A percentile compares a stretch with the other conserved stretches of the same genome.
phyloP scores from a whole-genome alignment of 2,329 filamentous ascomycete genomes.

The Botrytis galanthina region DNA sequence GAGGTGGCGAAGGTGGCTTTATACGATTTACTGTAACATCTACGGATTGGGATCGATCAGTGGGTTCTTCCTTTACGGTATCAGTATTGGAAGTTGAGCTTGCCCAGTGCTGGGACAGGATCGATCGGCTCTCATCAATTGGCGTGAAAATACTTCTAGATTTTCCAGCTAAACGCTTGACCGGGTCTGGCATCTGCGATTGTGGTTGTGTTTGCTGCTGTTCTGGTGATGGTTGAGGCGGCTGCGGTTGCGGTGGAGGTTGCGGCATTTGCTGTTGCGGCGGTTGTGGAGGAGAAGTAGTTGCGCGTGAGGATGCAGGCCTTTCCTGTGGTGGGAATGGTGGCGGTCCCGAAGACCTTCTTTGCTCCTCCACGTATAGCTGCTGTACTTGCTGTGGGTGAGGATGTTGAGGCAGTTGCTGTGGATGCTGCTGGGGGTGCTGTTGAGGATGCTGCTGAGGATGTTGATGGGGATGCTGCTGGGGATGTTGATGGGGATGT shows the following conservation, averaged over 20 bases:
- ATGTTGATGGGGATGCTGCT: slow-evolving; percentile 32
- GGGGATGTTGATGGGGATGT: slow-evolving; percentile 35
- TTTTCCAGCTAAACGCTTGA: slow-evolving; percentile 51
- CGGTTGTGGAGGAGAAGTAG: slow-evolving; percentile 57
- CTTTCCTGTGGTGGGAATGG: slow-evolving; percentile 61
- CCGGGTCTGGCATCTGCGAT: slow-evolving; percentile 49
- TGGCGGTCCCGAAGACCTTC: slow-evolving; percentile 70
- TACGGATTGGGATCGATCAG: slow-evolving; percentile 60
- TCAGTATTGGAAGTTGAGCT: slow-evolving; percentile 53
- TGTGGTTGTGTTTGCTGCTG: slow-evolving; percentile 50
- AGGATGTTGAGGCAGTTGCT: slow-evolving; percentile 44
- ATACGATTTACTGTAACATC: slow-evolving; percentile 57
- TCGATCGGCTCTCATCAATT: slow-evolving; percentile 87
- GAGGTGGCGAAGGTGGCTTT: slow-evolving; percentile 55
- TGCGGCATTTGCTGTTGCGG: slow-evolving; percentile 55
- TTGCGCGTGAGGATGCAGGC: slow-evolving; percentile 46
- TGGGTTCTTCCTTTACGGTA: slow-evolving; percentile 31
- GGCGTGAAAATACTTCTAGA: slow-evolving; percentile 88
- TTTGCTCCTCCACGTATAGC: slow-evolving; percentile 72
- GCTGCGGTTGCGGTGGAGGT: slow-evolving; percentile 44
- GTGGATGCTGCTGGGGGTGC: slow-evolving; percentile 29
- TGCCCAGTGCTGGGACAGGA: slow-evolving; percentile 79
- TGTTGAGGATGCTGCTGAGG: slow-evolving; percentile 30
- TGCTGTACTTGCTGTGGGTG: slow-evolving; percentile 56
- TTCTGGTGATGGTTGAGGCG: slow-evolving; percentile 42